Conservation (phyloP, 305 asterid genomes). For the Plantago rigida region DNA sequence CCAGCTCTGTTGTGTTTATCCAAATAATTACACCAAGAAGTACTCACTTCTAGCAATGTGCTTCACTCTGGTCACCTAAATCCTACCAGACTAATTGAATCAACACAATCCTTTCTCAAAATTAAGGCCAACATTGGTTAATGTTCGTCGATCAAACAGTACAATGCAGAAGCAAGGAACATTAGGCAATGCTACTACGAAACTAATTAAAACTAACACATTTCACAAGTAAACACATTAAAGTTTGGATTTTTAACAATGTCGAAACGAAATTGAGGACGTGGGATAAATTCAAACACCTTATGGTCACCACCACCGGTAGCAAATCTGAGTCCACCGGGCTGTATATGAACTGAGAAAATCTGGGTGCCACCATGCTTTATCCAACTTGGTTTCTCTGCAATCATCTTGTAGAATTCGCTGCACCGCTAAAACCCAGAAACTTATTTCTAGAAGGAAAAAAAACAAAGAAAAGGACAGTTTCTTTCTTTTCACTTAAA, state of each 20-base stretch:
- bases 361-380: slow-evolving; percentile 68
- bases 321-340: slow-evolving; percentile 77
- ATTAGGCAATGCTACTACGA: background rate
- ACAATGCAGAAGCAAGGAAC: background rate
- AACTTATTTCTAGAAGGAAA: background rate
- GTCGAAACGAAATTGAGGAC: background rate
- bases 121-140: background rate
- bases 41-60: too few relatives aligned
- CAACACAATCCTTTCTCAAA: too few relatives aligned
- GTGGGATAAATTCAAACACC: slow-evolving; percentile 28
- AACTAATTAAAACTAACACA: background rate
- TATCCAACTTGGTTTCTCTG: slow-evolving; percentile 74
- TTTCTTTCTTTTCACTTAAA: slow-evolving; percentile 24
- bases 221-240: background rate
- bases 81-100: too few relatives aligned
- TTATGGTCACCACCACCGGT: slow-evolving; percentile 84
- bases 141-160: background rate
- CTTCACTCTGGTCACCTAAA: too few relatives aligned
- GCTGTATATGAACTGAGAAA: slow-evolving; percentile 76
- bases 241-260: background rate
- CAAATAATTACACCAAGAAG: too few relatives aligned
- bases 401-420: slow-evolving; percentile 43
- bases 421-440: slow-evolving; percentile 18
- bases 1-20: too few relatives aligned
- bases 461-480: slow-evolving; percentile 14